Conservation (phyloP, 495 filamentous ascomycete genomes). For the Aspergillus affinis region DNA sequence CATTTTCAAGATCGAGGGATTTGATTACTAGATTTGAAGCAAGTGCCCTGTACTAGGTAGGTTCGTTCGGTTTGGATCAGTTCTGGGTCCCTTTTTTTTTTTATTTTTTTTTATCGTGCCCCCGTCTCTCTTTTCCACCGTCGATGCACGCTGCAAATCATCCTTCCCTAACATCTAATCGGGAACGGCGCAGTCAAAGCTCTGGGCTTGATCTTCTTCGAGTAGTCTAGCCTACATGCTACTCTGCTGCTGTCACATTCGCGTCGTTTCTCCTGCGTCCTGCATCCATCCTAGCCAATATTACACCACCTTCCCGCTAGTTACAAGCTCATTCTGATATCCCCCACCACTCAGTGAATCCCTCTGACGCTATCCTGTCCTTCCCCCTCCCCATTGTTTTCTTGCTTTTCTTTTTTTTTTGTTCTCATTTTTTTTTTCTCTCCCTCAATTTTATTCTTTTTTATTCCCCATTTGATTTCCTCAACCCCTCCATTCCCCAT, state of each 20-base stretch:
- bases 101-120: slow-evolving; percentile 8
- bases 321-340: slow-evolving; percentile 36
- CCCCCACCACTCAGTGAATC: slow-evolving; percentile 24
- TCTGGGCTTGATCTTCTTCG: slow-evolving; percentile 6
- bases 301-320: slow-evolving; percentile 46
- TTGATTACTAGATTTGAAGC: neutral
- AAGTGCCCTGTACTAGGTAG: slow-evolving; percentile 8
- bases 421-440: slow-evolving; percentile 20
- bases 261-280: slow-evolving; percentile 29
- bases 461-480: slow-evolving; percentile 14
- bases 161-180: slow-evolving; percentile 22
- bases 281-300: slow-evolving; percentile 44
- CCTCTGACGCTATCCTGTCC: slow-evolving; percentile 20
- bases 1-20: neutral
- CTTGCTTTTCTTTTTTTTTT: slow-evolving; percentile 14
- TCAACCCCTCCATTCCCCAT: slow-evolving; percentile 17
- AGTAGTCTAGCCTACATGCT: neutral
- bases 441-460: slow-evolving; percentile 15
- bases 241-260: slow-evolving; percentile 18
- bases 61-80: slow-evolving; percentile 10
- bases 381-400: slow-evolving; percentile 13
- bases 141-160: slow-evolving; percentile 40
- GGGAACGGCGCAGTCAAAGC: slow-evolving; percentile 8
- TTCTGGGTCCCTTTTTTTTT: slow-evolving; percentile 10
- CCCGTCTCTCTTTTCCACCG: slow-evolving; percentile 20